Base-by-base conservation (phyloP, 1,284 basidiomycete species). In the Trichosporon faecale region DNA sequence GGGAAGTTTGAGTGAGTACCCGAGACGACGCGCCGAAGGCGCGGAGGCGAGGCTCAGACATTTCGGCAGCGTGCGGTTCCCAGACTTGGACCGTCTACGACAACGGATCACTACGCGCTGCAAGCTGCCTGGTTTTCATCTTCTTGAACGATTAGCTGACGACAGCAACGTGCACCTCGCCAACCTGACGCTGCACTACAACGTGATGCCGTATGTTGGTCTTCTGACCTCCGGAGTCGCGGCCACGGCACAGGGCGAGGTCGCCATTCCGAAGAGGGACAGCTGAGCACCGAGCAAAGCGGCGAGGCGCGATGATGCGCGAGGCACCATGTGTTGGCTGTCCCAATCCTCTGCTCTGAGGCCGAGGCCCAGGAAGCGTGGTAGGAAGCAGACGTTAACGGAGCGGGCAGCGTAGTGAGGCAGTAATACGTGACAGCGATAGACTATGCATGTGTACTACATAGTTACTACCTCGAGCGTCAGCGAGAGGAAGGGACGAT, bases 191-290 rank as follows among this genome's bases (percentile, higher is more conserved):
- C 75, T 84, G 0, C 77, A 80, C 66, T 85, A 84, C 74, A 78
- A 80, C 14, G 73, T 84, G 64, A 84, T 84, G 84, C 84, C 84
- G 0, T 84, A 85, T 69, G 84, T 85, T 31, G 84, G 84, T 3
- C 68, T 82, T 52, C 70, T 85, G 18, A 78, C 78, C 0, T 77
- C 77, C 0, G 84, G 84, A 14, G 73, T 84, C 12, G 82, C 81
- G 0, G 82, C 82, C 14, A 80, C 78, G 12, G 80, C 82, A 0
- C 67, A 71, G 31, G 80, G 77, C 12, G 72, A 76, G 8, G 70
- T 83, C 12, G 66, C 67, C 14, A 70, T 73, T 21, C 69, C 72
- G 16, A 66, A 66, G 33, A 31, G 25, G 64, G 25, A 35, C 21
- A 18, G 25, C 63, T n/a, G 35, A 35, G 23, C 37, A 18, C 14